These are phyloP conservation scores for Rhododendron ferrugineum DNA, from an alignment of 148 eudicot species.

Conservation along the genomic window DNA sequence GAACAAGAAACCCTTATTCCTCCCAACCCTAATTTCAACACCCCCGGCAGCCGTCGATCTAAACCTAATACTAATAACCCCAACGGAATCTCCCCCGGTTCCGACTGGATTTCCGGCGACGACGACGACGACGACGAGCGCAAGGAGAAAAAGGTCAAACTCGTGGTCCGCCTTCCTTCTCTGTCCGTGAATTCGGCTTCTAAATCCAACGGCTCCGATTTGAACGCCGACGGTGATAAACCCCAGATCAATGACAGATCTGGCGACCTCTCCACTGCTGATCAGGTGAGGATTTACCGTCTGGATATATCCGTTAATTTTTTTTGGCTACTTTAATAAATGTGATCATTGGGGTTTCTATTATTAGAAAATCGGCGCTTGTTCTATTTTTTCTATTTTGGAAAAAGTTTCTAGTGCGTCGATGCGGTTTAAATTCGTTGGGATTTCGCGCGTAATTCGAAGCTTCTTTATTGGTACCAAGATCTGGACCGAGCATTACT, in stretches of 20 bases:
- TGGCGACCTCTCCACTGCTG: constrained; percentile 12
- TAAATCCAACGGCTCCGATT: constrained; percentile 17
- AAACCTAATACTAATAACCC: constrained; percentile 33
- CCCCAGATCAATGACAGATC: constrained; percentile 40
- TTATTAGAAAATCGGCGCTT: not conserved
- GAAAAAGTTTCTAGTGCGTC: not conserved
- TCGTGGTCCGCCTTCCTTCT: constrained; percentile 52
- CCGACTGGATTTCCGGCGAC: constrained; percentile 3
- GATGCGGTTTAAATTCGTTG: constrained; percentile 16
- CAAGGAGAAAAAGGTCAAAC: constrained; percentile 60
- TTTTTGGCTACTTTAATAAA: not conserved
- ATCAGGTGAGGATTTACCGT: constrained; percentile 11
- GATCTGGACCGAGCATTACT: constrained; percentile 26
- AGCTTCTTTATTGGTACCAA: constrained; percentile 14
- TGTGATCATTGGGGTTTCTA: not conserved
- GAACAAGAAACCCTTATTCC: constrained; percentile 6
- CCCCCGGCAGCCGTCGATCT: constrained; percentile 23
- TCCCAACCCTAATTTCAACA: constrained; percentile 19
- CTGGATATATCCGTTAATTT: not conserved
- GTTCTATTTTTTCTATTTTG: constrained; percentile 19
- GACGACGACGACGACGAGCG: constrained; percentile 59
- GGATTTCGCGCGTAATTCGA: constrained; percentile 49
- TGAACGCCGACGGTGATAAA: constrained; percentile 17
- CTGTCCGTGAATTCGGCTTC: constrained; percentile 18
- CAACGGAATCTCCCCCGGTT: constrained; percentile 15